Evolutionary conservation across 2,329 filamentous ascomycete species (phyloP).

Genomic region (Penicillium corylophilum): DNA sequence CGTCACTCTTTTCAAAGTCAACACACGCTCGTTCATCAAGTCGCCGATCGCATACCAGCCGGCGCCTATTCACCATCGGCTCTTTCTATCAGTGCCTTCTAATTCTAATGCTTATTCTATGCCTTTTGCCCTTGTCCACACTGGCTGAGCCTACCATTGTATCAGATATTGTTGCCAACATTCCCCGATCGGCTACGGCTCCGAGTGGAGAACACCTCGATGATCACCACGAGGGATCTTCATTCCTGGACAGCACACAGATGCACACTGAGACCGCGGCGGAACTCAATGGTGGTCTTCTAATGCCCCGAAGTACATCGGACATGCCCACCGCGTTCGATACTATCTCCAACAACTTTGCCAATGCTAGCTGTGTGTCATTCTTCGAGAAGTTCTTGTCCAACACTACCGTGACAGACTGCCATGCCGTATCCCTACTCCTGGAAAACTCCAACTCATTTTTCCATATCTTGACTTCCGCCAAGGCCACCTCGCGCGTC

Average conservation of each 20-base stretch:
- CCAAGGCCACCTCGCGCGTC: conserved; percentile 69
- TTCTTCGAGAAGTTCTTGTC: conserved; percentile 67
- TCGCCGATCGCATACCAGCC: conserved; percentile 6
- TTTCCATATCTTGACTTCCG: conserved; percentile 73
- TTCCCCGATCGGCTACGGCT: conserved; percentile 14
- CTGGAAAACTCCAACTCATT: conserved; percentile 81
- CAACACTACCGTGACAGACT: conserved; percentile 66
- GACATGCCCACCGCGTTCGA: conserved; percentile 67
- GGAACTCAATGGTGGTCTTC: not conserved
- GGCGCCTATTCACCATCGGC: not conserved
- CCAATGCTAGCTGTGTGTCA: conserved; percentile 46
- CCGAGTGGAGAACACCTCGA: conserved; percentile 16
- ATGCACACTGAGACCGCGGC: not conserved
- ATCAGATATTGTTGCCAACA: conserved; percentile 1
- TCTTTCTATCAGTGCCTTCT: conserved; percentile 15
- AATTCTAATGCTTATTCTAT: conserved; percentile 26
- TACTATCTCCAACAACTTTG: conserved; percentile 63
- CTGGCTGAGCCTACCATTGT: conserved; percentile 8
- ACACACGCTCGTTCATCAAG: conserved; percentile 1
- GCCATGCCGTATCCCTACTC: conserved; percentile 81
- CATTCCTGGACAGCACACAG: not conserved
- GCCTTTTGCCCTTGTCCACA: conserved; percentile 12
- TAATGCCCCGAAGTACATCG: conserved; percentile 9
- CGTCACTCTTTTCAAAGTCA: conserved; percentile 3
- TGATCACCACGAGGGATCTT: conserved; percentile 16